These are phyloP conservation scores for Penicillium atrosanguineum DNA, from an alignment of 495 filamentous ascomycete genomes.

Conservation along the genomic window DNA sequence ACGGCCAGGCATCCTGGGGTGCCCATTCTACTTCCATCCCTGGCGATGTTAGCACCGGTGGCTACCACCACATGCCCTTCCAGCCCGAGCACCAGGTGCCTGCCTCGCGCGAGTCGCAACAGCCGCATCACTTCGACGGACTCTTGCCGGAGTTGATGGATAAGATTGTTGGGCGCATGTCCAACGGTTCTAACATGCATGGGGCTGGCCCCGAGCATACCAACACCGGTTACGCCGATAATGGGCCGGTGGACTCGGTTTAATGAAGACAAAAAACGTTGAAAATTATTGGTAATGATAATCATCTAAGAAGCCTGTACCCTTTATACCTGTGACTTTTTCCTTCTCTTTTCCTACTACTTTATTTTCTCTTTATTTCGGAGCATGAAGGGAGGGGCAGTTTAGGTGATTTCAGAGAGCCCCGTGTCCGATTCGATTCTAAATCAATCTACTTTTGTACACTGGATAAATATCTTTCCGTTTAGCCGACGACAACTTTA, in stretches of 20 bases:
- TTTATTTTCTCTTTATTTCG: background rate
- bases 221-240: constrained; percentile 30
- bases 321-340: constrained; percentile 20
- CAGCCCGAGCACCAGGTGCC: constrained; percentile 33
- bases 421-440: background rate
- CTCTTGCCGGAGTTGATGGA: constrained; percentile 40
- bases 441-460: constrained; percentile 1
- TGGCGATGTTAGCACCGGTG: constrained; percentile 30
- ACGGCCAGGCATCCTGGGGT: constrained; percentile 36
- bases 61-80: constrained; percentile 39
- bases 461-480: background rate
- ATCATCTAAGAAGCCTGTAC: constrained; percentile 24
- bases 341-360: constrained; percentile 1
- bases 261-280: constrained; percentile 13
- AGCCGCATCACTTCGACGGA: constrained; percentile 35
- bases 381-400: background rate
- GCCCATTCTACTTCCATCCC: constrained; percentile 33
- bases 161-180: constrained; percentile 40
- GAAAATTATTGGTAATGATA: constrained; percentile 29
- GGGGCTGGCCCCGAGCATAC: constrained; percentile 40
- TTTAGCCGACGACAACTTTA: constrained; percentile 11
- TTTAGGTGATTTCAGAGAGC: background rate
- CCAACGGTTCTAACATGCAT: constrained; percentile 37
- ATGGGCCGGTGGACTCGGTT: constrained; percentile 34
- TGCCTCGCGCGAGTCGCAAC: constrained; percentile 38